Conservation (phyloP, 78 protist species). For the Diacronema lutheri region DNA sequence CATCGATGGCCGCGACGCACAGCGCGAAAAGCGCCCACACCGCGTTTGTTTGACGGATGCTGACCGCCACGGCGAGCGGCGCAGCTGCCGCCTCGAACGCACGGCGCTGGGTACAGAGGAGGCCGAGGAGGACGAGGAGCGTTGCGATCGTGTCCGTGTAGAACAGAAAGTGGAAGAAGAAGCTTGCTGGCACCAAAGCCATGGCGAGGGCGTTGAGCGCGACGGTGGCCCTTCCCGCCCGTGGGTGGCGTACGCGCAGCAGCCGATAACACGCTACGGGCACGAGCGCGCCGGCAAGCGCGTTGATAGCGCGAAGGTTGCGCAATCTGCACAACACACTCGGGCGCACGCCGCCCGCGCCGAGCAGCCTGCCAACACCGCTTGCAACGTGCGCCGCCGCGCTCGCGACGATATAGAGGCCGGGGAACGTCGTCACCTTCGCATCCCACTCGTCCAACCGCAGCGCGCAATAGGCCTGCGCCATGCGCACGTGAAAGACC, state of each 20-base stretch:
- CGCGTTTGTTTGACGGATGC: constrained; percentile 52
- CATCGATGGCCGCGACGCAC: background rate
- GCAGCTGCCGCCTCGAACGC: background rate
- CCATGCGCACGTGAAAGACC: constrained; percentile 52
- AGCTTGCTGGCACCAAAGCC: constrained; percentile 26
- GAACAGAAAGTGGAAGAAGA: constrained; percentile 45
- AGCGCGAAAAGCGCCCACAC: constrained; percentile 33
- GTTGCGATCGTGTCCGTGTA: constrained; percentile 55
- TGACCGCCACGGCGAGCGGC: background rate
- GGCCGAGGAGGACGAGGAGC: constrained; percentile 1
- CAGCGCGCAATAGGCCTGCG: constrained; percentile 9
- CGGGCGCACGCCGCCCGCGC: background rate
- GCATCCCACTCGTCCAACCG: constrained; percentile 31
- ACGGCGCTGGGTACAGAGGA: background rate
- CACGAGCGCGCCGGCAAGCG: background rate
- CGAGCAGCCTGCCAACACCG: constrained; percentile 5
- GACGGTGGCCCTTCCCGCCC: too few relatives aligned
- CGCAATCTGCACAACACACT: background rate
- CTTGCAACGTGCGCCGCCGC: too few relatives aligned
- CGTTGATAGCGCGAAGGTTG: background rate
- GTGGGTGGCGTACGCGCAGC: background rate
- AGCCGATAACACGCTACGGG: background rate
- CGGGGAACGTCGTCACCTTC: constrained; percentile 59
- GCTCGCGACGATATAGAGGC: background rate
- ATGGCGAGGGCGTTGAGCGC: background rate